Conservation (phyloP, 176 grass and related monocot genomes). For the Thalia dealbata region DNA sequence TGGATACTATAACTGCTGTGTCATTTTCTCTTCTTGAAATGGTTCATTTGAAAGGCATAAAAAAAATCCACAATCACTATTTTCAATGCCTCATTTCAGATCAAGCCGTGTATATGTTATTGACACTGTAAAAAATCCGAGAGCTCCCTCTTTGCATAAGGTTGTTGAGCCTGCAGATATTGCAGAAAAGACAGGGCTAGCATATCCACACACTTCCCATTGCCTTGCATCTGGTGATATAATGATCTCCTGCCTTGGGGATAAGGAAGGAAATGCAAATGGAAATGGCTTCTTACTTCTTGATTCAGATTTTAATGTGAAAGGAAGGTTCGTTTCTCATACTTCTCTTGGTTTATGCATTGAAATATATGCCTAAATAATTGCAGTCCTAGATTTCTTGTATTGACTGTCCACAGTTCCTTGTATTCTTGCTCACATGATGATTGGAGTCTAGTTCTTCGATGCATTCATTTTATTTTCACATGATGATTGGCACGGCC, state of each 20-base stretch:
- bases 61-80: neutral
- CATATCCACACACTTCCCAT: constrained; percentile 87
- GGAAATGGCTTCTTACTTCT: constrained; percentile 77
- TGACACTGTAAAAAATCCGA: constrained; percentile 52
- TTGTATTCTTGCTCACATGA: neutral
- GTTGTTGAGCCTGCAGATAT: constrained; percentile 74
- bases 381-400: too few relatives aligned
- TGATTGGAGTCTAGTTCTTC: neutral
- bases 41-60: too few relatives aligned
- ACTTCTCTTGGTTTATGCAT: neutral
- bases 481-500: too few relatives aligned
- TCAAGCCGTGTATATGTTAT: constrained; percentile 66
- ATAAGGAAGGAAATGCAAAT: constrained; percentile 71
- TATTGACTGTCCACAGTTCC: too few relatives aligned
- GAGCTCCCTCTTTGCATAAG: constrained; percentile 77
- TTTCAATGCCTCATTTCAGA: constrained; percentile 22
- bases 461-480: neutral
- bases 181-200: constrained; percentile 70
- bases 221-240: constrained; percentile 89
- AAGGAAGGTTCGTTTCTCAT: constrained; percentile 57
- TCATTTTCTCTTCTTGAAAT: neutral
- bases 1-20: neutral
- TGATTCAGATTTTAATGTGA: constrained; percentile 94
- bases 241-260: constrained; percentile 88
- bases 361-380: too few relatives aligned